These are phyloP conservation scores for Ustilago lituana DNA, from an alignment of 1,284 basidiomycete species.

Conservation along the genomic window DNA sequence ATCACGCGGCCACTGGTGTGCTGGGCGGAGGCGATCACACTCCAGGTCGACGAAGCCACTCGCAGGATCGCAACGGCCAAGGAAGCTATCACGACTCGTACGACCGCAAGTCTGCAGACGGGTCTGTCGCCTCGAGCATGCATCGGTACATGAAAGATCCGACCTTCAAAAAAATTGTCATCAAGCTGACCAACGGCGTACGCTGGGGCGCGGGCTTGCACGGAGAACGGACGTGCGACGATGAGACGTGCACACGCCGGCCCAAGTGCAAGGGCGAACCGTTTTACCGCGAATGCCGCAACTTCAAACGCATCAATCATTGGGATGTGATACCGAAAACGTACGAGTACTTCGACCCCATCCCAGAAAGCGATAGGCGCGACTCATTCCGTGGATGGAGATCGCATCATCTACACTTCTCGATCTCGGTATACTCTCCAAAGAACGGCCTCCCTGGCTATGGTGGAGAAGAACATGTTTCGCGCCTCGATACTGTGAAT, in stretches of 20 bases:
- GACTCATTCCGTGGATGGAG: constrained; percentile 91
- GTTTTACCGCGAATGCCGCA: constrained; percentile 81
- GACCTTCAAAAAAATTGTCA: constrained; percentile 57
- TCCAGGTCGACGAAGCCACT: background rate
- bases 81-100: constrained; percentile 32
- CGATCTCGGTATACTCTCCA: constrained; percentile 80
- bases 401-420: constrained; percentile 93
- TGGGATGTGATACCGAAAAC: constrained; percentile 78
- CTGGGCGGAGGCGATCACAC: constrained; percentile 14
- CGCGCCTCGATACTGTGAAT: constrained; percentile 69
- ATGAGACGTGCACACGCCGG: constrained; percentile 72
- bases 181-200: constrained; percentile 84
- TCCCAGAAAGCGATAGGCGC: constrained; percentile 52
- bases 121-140: constrained; percentile 28
- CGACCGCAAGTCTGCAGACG: constrained; percentile 29
- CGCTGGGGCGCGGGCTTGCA: constrained; percentile 87
- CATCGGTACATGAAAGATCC: constrained; percentile 56
- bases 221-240: constrained; percentile 84
- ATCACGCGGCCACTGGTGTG: constrained; percentile 69
- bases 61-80: constrained; percentile 17
- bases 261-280: constrained; percentile 73
- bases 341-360: constrained; percentile 68
- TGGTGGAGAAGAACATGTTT: constrained; percentile 17
- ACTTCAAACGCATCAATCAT: constrained; percentile 85
- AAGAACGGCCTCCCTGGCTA: constrained; percentile 60